phyloP scores from a whole-genome alignment of 2,329 filamentous ascomycete species.

The Cadophora luteo-olivacea region DNA sequence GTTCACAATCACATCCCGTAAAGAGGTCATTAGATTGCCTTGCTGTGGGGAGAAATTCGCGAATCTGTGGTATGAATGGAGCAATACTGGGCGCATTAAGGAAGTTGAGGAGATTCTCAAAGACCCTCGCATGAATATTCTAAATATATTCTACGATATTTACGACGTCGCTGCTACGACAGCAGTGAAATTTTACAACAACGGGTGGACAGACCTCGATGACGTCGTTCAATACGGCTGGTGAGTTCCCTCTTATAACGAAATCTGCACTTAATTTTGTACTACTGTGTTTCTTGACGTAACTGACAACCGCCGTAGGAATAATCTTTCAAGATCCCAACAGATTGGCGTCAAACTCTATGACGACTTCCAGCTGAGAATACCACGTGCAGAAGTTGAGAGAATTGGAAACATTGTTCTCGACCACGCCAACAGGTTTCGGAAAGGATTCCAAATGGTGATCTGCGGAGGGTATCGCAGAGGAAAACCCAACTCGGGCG shows the following conservation, averaged over 20 bases:
- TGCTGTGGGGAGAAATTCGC: constrained; percentile 85
- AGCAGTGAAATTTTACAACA: constrained; percentile 80
- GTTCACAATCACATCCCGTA: constrained; percentile 40
- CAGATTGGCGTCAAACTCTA: constrained; percentile 96
- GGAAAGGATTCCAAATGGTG: constrained; percentile 61
- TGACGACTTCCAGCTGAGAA: constrained; percentile 77
- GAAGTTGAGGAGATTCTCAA: constrained; percentile 69
- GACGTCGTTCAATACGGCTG: constrained; percentile 87
- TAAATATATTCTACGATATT: constrained; percentile 80
- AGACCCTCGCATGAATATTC: constrained; percentile 66
- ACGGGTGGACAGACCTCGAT: constrained; percentile 83
- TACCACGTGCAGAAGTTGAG: constrained; percentile 77
- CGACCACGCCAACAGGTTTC: constrained; percentile 68
- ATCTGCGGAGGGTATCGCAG: constrained; percentile 73
- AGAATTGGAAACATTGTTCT: constrained; percentile 69
- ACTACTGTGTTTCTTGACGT: too few relatives aligned
- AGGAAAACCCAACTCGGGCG: constrained; percentile 70
- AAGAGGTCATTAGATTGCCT: constrained; percentile 63
- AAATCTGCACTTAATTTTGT: too few relatives aligned
- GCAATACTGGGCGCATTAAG: constrained; percentile 60
- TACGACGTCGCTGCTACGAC: constrained; percentile 91
- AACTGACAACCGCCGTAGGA: constrained; percentile 46
- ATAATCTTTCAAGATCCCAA: constrained; percentile 75
- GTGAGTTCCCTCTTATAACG: neutral
- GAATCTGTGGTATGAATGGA: constrained; percentile 79